Evolutionary conservation across 192 early-diverging fungal species (phyloP).

Genomic region (Dissophora ornata): DNA sequence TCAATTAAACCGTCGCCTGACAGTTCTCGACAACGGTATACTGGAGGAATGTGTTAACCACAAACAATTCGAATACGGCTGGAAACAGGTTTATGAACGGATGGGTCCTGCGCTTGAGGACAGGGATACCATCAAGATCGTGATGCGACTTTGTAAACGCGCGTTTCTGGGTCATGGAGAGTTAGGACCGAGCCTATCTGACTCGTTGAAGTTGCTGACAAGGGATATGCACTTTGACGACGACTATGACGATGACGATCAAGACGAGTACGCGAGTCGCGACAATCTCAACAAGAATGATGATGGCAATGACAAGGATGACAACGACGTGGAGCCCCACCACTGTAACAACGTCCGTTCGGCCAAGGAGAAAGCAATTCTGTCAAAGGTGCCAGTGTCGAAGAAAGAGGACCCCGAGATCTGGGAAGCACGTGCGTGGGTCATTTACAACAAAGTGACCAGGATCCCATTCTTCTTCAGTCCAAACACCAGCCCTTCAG

Average conservation of each 20-base stretch:
- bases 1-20: conserved; percentile 29
- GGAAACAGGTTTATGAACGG: conserved; percentile 41
- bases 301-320: too few relatives aligned
- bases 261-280: too few relatives aligned
- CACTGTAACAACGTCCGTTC: too few relatives aligned
- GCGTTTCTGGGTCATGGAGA: conserved; percentile 36
- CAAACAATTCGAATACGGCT: conserved; percentile 46
- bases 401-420: conserved; percentile 29
- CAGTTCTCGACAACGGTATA: conserved; percentile 43
- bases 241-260: neutral
- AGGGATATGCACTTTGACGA: conserved; percentile 20
- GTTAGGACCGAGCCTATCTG: conserved; percentile 1
- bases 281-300: too few relatives aligned
- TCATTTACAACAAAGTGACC: conserved; percentile 47
- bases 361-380: too few relatives aligned
- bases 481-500: conserved; percentile 1
- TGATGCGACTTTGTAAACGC: conserved; percentile 40
- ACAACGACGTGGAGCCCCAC: too few relatives aligned
- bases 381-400: too few relatives aligned
- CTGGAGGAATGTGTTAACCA: conserved; percentile 42
- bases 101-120: conserved; percentile 46
- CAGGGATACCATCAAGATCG: conserved; percentile 34
- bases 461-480: conserved; percentile 16
- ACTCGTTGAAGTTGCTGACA: conserved; percentile 3
- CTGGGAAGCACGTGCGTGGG: conserved; percentile 52